Base-by-base conservation (phyloP, 164 flowering plant species). In the Tetrastigma voinierianum region DNA sequence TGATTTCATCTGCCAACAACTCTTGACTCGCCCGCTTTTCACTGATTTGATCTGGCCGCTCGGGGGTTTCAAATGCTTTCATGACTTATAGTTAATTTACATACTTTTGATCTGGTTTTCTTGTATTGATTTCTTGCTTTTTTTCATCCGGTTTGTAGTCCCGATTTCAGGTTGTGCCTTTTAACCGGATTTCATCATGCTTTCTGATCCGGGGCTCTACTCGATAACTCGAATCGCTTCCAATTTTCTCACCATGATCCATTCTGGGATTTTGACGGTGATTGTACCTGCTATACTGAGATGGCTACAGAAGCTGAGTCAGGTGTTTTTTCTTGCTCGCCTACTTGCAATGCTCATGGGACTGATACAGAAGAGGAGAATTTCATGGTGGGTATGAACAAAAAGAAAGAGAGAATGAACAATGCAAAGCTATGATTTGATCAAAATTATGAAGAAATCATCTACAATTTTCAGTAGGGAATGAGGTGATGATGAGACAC, bases 261-360 rank as follows among this genome's bases (percentile, higher is more conserved):
- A 13, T 14, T 53, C 51, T 51, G 62, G 51, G 54, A 47, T 71
- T 49, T 7, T 68, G 66, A 24, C 10, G 18, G 44, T 68, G 45
- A 4, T 47, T 7, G 5, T 6, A 16, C 47, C 40, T 3, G 40
- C 49, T 66, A 10, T 46, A 13, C 1, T 46, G 57, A 25, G 20
- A 23, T 9, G 45, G n/a, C 21, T 44, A 17, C n/a, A 48, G 25
- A 9, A 13, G 9, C 9, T 14, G 18, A 32, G 21, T 56, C 59
- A 51, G n/a, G 12, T 53, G 51, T 66, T 58, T 49, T 40, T 18
- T 15, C 46, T 58, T 44, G 25, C 51, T 49, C 77, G 82, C 85
- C 69, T 84, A 15, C 66, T 84, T 82, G 87, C 25, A 84, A 84
- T 46, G 87, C 87, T 0, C 82, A 84, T 60, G 87, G 87, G 65